These are phyloP conservation scores for Metschnikowia chrysomelidarum DNA, from an alignment of 805 yeast genomes.

Conservation along the genomic window DNA sequence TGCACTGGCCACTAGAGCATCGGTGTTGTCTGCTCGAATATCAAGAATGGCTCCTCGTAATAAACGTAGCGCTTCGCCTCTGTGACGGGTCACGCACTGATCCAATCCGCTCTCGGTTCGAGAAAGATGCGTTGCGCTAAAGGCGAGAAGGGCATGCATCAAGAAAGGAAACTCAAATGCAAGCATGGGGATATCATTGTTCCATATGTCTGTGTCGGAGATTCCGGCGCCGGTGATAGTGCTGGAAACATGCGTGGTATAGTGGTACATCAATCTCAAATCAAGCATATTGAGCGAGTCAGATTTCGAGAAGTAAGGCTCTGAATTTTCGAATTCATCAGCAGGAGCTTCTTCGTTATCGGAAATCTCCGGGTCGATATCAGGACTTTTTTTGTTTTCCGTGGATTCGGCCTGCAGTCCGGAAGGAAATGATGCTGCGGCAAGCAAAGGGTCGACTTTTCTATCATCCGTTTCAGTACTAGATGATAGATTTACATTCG, in stretches of 20 bases:
- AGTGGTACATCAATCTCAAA: constrained; percentile 80
- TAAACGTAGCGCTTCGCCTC: constrained; percentile 81
- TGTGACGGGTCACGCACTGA: constrained; percentile 77
- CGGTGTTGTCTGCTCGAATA: constrained; percentile 82
- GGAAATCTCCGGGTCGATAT: too few species aligned
- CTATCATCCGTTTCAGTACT: too few species aligned
- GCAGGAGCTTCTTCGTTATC: not conserved
- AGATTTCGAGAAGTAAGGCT: not conserved
- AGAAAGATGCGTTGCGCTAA: constrained; percentile 88
- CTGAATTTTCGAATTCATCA: not conserved
- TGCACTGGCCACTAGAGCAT: constrained; percentile 91
- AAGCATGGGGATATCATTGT: constrained; percentile 78
- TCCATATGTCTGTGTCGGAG: constrained; percentile 83
- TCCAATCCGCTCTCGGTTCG: constrained; percentile 74
- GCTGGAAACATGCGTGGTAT: constrained; percentile 77
- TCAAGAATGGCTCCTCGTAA: constrained; percentile 83
- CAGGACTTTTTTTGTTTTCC: too few species aligned
- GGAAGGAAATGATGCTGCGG: too few species aligned
- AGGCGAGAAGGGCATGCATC: constrained; percentile 89
- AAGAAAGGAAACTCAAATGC: constrained; percentile 87
- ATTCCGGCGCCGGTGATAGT: constrained; percentile 91
- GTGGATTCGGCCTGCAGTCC: too few species aligned
- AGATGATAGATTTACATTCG: too few species aligned
- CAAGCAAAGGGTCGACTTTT: too few species aligned
- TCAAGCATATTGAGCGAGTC: constrained; percentile 63